Evolutionary conservation across 169 alveolate species (phyloP).

Genomic region (Plasmodium relictum): DNA sequence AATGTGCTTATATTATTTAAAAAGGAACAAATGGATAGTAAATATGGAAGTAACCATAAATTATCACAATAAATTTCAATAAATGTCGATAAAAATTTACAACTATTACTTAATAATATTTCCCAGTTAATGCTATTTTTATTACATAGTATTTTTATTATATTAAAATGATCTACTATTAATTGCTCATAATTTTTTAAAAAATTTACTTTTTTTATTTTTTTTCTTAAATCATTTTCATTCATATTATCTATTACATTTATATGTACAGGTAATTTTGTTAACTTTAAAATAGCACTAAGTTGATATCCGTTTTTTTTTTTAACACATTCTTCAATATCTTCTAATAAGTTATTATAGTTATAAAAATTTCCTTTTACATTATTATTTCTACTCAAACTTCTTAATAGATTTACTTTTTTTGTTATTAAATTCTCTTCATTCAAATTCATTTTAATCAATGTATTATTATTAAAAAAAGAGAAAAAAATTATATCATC

Average conservation of each 20-base stretch:
- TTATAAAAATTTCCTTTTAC: background rate
- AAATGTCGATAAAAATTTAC: constrained; percentile 41
- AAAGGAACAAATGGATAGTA: constrained; percentile 31
- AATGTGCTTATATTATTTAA: constrained; percentile 46
- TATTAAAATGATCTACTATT: constrained; percentile 56
- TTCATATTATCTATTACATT: constrained; percentile 20
- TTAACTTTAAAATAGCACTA: constrained; percentile 14
- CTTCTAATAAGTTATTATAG: constrained; percentile 6
- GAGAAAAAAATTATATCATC: too few species aligned
- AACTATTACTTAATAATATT: constrained; percentile 20
- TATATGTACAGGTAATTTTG: constrained; percentile 37
- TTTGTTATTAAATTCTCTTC: constrained; percentile 46
- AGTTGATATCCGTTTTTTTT: constrained; percentile 31
- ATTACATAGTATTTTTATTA: constrained; percentile 43
- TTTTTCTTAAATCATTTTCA: constrained; percentile 36
- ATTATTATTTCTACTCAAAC: background rate
- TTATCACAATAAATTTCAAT: constrained; percentile 28
- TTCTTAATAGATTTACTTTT: constrained; percentile 25
- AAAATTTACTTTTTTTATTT: constrained; percentile 33
- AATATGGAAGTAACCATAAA: constrained; percentile 55
- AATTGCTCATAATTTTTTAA: constrained; percentile 47
- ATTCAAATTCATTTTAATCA: constrained; percentile 15
- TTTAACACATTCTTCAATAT: constrained; percentile 30
- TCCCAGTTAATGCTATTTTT: constrained; percentile 41
- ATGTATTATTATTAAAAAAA: too few species aligned